Base-by-base conservation (phyloP, 176 grass and related monocot species). In the Carex parvula region DNA sequence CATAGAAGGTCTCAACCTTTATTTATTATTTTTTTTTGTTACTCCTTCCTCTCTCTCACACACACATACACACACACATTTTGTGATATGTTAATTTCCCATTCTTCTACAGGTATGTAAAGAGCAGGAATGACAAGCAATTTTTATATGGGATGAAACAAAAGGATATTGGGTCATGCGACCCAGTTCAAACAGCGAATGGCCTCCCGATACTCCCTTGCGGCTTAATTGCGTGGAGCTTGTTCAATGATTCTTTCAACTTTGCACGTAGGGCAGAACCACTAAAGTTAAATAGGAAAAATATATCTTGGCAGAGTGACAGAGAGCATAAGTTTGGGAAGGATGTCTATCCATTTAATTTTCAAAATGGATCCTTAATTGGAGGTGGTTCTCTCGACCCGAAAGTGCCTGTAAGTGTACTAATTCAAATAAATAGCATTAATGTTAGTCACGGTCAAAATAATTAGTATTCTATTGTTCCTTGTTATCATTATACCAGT, bases 211-310 rank as follows among this genome's bases (percentile, higher is more conserved):
- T 99, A 83, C 82, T 99, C 87, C 96, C 96, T 72, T 99, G 96
- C 73, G 96, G 96, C 55, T 93, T 99, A 86, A 91, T 95, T 66
- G 91, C 96, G 11, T 99, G 93, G 93, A 99, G 91, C 75, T 90
- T 99, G 79, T 99, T 99, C 87, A 99, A 99, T 82, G 96, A 99
- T 86, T 91, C 96, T 14, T 98, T 93, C 84, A 70, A n/a, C 62
- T 93, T 98, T 89, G 79, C 60, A 74, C 68, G 52, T 79, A 88
- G 88, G n/a, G 75, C 84, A 14, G 14, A 66, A 22, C 39, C 9
- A 70, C 73, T 98, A 64, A 89, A 88, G 44, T 63, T 98, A 50
- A 94, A 93, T 32, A 91, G 88, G 52, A 93, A 89, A 86, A 92
- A 93, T 72, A 99, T 99, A 87, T 86, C 96, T 22, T 98, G 96